Base-by-base conservation (phyloP, 2,329 filamentous ascomycete genomes). In the Aureobasidium musti region DNA sequence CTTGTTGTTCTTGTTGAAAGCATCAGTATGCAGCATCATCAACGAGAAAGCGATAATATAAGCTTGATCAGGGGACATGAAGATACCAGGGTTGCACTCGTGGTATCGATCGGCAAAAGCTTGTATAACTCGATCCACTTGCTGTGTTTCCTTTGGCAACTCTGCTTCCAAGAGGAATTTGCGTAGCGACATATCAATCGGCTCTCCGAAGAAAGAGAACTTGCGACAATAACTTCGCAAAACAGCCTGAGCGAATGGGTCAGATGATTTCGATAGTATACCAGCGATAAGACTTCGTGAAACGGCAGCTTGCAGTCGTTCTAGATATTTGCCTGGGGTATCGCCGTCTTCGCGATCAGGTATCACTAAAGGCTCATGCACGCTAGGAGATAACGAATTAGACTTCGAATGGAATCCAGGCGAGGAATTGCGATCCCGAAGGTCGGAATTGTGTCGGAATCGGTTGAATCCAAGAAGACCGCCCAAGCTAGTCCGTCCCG, bases 1-100 rank as follows among this genome's bases (percentile, higher is more conserved):
- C 80, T 98, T 98, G 81, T 98, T 98, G 81, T 98, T 99, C 79
- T 96, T 97, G 82, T 99, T 99, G 86, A 98, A 98, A n/a, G 96
- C 91, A 75, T 99, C 95, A 0, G 95, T 98, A 73, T 99, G 95
- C 39, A 99, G 82, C 71, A 99, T 97, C 68, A 99, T 86, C 66
- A 99, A 87, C 1, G 94, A 98, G 75, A 99, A 99, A 19, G 94
- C 92, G 70, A 98, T 94, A 73, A 98, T 97, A 77, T 98, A 97
- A n/a, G 95, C 93, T 79, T 97, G 92, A 74, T 98, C 95, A 60
- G 92, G 87, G 39, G 89, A 89, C 28, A 90, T 86, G 78, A 96
- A 99, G 68, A 99, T 96, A 45, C 95, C 94, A 2, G 95, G 95
- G 73, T 99, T 99, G 79, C 95, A 99, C 78, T 99, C 95, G 75